A percentile compares a stretch with the other conserved stretches of the same genome.
These are phyloP conservation scores for Penicillium griseofulvum DNA, from an alignment of 2,329 filamentous ascomycete species.

Conservation along the genomic window DNA sequence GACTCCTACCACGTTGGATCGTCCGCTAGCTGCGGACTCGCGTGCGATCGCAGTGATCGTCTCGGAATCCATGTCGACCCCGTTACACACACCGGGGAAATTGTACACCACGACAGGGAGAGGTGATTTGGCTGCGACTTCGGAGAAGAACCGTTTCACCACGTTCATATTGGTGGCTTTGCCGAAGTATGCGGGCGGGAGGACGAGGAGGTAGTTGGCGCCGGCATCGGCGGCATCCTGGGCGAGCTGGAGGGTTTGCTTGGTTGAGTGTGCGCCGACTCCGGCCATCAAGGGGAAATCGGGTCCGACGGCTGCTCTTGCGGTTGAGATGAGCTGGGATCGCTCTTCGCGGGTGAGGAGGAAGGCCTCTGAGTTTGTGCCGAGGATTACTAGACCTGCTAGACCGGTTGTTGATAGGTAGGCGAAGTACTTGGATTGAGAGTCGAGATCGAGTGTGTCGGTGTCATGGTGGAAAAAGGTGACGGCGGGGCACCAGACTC, in stretches of 20 bases:
- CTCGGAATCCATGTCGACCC: slow-evolving; percentile 66
- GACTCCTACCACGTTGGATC: slow-evolving; percentile 59
- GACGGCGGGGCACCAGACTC: slow-evolving; percentile 54
- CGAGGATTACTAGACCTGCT: slow-evolving; percentile 53
- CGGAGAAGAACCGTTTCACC: slow-evolving; percentile 58
- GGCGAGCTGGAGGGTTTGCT: slow-evolving; percentile 61
- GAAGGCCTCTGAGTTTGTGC: slow-evolving; percentile 58
- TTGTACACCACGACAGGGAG: slow-evolving; percentile 66
- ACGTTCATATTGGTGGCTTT: slow-evolving; percentile 59
- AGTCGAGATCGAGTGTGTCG: slow-evolving; percentile 49
- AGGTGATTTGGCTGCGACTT: slow-evolving; percentile 53
- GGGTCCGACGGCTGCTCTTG: slow-evolving; percentile 53
- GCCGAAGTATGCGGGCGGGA: slow-evolving; percentile 65
- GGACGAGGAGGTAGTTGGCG: slow-evolving; percentile 60
- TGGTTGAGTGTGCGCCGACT: slow-evolving; percentile 62
- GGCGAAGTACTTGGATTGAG: slow-evolving; percentile 53
- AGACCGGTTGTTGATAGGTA: slow-evolving; percentile 53
- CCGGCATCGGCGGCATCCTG: slow-evolving; percentile 59
- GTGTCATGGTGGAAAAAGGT: slow-evolving; percentile 54
- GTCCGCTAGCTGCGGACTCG: slow-evolving; percentile 34
- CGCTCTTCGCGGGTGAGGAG: slow-evolving; percentile 61
- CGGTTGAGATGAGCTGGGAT: slow-evolving; percentile 55
- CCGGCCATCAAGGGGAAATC: slow-evolving; percentile 62
- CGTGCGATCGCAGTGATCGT: slow-evolving; percentile 55
- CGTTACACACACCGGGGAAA: slow-evolving; percentile 67